Evolutionary conservation across 2,329 filamentous ascomycete species (phyloP), one percentile per base, ranked within the genome.

Genomic region (Sordariomycetes sp.): DNA sequence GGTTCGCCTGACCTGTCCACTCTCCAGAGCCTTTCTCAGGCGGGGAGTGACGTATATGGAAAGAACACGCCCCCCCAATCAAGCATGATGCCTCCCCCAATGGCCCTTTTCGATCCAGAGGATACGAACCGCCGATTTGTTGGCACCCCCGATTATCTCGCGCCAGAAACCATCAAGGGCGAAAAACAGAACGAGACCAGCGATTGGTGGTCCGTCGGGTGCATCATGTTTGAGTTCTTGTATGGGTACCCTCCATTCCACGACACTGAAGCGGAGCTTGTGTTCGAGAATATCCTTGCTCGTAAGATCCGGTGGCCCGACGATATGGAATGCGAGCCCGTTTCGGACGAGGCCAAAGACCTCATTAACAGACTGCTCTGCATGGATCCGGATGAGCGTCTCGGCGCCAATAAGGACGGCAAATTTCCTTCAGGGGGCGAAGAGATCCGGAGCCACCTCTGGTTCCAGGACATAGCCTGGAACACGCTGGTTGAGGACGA

Each of bases 121-220:
- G 94, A 99, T 67, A 95, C 86, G 61, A 93, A 90, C 68, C 85
- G 94, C 58, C 86, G 90, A 46, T 99, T 99, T 65, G 94, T 99
- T 10, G 94, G 94, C 35, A 99, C 94, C 0, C 94, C 94, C 0
- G 94, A 99, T 70, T 99, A 99, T 68, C 81, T 99, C 16, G 94
- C 94, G 0, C 94, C 94, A 0, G 95, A 99, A 69, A 99, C 95
- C 0, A 96, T 99, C 68, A 92, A 90, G 63, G 94, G 95, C 55
- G 86, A 91, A 63, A 91, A 93, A 1, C 94, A 99, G 71, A 94
- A 99, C 67, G 93, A 97, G 71, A 94, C 93, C 64, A 97, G 94
- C 68, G 94, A 99, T 83, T 99, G 94, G 94, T 99, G 94, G 94
- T 97, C 94, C 24, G 80, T 99, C n/a, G 94, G 94, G 1, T 99